Conservation (phyloP, 805 yeast species). For the Pichia nakasei region DNA sequence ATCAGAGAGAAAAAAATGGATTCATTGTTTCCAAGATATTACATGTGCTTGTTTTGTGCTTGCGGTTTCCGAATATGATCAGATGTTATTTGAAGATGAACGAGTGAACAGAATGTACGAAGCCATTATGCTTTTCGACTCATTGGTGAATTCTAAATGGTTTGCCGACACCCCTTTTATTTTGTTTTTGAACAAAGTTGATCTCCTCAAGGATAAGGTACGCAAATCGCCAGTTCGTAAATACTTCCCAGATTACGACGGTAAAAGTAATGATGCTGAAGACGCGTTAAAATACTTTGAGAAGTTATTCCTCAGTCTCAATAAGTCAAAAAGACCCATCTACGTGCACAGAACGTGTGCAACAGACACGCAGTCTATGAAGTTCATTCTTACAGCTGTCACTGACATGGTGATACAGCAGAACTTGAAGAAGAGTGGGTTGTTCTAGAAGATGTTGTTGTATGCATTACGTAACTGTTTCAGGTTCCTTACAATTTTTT, state of each 20-base stretch:
- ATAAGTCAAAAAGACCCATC: conserved; percentile 60
- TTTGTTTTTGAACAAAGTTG: conserved; percentile 82
- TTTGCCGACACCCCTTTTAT: conserved; percentile 81
- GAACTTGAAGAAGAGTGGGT: conserved; percentile 69
- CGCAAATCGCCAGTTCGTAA: conserved; percentile 53
- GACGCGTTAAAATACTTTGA: conserved; percentile 69
- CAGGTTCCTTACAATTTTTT: too few relatives aligned
- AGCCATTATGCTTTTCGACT: conserved; percentile 73
- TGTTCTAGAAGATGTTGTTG: conserved; percentile 32
- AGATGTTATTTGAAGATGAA: conserved; percentile 82
- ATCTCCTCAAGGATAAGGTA: conserved; percentile 67
- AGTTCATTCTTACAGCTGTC: conserved; percentile 83
- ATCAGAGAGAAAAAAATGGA: conserved; percentile 87
- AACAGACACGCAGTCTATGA: conserved; percentile 83
- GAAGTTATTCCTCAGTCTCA: conserved; percentile 50
- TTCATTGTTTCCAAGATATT: conserved; percentile 86
- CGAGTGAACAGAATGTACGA: conserved; percentile 87
- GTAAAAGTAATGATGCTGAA: conserved; percentile 52
- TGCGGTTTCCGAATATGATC: conserved; percentile 90
- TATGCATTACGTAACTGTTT: too few relatives aligned
- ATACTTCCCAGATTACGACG: conserved; percentile 73
- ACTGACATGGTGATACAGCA: conserved; percentile 86
- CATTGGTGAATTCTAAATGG: conserved; percentile 80
- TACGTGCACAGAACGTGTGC: conserved; percentile 94
- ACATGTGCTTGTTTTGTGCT: conserved; percentile 82